Base-by-base conservation (phyloP, 257 asterid species). In the Salvia rosmarinus region DNA sequence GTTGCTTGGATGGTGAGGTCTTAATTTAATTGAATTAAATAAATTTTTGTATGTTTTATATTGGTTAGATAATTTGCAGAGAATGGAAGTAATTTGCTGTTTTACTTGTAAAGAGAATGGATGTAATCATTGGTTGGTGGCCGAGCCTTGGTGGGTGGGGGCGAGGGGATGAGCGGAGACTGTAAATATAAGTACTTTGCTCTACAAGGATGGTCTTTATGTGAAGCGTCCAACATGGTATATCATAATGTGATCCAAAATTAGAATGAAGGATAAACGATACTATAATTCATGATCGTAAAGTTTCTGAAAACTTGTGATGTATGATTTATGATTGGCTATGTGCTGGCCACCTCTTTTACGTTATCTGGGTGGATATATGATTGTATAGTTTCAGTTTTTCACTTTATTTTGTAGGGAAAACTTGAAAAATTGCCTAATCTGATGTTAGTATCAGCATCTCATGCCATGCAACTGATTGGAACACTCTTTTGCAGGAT, bases 1-100 rank as follows among this genome's bases (percentile, higher is more conserved):
- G 30, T 52, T 91, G 78, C 86, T 94, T 40, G 96, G 91, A 75
- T 94, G 99, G 99, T 94, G 78, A 52, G 79, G 19, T 63, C 65
- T 20, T 10, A 30, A 62, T 49, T 6, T 62, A 9, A 37, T 60
- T 3, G 16, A 4, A 62, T 66, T 19, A 1, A n/a, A n/a, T n/a
- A n/a, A n/a, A n/a, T n/a, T 25, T 30, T 20, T 30, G 4, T 19
- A 2, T 7, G 34, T 37, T 54, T 25, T 40, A 12, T 32, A 12
- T 67, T 37, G 49, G 19, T 47, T 10, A 2, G 56, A 11, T 47
- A 60, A 61, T 49, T 52, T 54, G 30, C 63, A 52, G 46, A 46
- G 68, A 54, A 37, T 50, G 75, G 11, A 64, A 21, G 62, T 46
- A 25, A 55, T 72, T 54, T 67, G 35, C 30, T 71, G 65, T 54